phyloP scores from a whole-genome alignment of 2,329 filamentous ascomycete genomes.

The Whalleya microplaca region DNA sequence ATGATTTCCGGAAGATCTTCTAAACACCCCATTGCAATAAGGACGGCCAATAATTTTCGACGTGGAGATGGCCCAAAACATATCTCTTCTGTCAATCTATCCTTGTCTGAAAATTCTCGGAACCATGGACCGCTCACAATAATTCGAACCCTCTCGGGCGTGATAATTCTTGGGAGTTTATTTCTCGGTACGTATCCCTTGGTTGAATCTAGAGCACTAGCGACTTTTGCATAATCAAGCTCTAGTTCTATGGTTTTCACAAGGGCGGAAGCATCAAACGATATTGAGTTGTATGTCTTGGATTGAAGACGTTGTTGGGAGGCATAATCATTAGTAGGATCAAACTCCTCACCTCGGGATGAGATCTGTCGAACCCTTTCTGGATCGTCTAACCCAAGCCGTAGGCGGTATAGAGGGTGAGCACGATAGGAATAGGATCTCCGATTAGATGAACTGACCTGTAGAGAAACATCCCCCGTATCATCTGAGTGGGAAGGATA shows the following conservation, averaged over 20 bases:
- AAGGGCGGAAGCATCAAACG: background rate
- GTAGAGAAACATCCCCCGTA: no score
- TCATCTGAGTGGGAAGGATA: no score
- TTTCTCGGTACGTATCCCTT: constrained; percentile 9
- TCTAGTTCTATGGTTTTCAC: background rate
- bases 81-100: constrained; percentile 7
- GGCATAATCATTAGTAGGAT: background rate
- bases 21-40: constrained; percentile 3
- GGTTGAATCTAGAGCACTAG: constrained; percentile 1
- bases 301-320: background rate
- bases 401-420: no score
- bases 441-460: no score
- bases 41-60: constrained; percentile 11
- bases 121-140: constrained; percentile 5
- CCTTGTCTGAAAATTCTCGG: background rate
- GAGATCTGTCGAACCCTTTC: constrained; percentile 5
- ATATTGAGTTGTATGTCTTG: background rate
- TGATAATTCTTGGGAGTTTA: constrained; percentile 8
- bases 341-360: constrained; percentile 4
- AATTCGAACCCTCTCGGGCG: constrained; percentile 5
- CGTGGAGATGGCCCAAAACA: constrained; percentile 4
- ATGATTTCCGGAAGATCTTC: constrained; percentile 9
- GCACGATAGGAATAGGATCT: no score
- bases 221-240: constrained; percentile 3
- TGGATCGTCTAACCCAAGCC: constrained; percentile 2